These are phyloP conservation scores for Cydonia oblonga DNA, from an alignment of 331 rosid genomes.

Conservation along the genomic window DNA sequence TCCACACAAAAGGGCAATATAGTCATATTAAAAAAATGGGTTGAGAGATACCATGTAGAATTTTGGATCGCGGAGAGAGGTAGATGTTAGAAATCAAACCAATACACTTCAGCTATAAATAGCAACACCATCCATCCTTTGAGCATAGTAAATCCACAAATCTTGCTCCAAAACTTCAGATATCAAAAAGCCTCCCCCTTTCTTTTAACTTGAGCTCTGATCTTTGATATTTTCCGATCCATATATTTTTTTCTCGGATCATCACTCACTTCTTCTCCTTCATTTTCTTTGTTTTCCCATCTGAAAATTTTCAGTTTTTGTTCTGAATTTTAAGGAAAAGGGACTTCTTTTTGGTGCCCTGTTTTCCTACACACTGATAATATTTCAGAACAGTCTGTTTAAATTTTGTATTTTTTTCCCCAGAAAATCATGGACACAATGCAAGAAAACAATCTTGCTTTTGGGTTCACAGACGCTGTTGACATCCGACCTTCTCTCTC, in stretches of 20 bases:
- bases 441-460: constrained; percentile 17
- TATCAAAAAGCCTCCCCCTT: neutral
- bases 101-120: constrained; percentile 46
- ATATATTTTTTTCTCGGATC: neutral
- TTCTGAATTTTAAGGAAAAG: constrained; percentile 4
- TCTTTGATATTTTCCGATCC: neutral
- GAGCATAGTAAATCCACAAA: neutral
- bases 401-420: neutral
- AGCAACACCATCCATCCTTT: neutral
- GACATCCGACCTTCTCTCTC: constrained; percentile 56
- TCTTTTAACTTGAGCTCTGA: neutral
- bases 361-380: constrained; percentile 8
- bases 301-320: neutral
- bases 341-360: constrained; percentile 19
- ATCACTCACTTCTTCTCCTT: no score
- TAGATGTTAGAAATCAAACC: neutral
- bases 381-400: neutral
- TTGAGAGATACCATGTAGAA: no score
- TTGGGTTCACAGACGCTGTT: neutral
- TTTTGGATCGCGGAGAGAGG: no score
- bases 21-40: neutral
- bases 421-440: constrained; percentile 32
- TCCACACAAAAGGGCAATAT: neutral
- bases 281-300: neutral
- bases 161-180: neutral